phyloP scores from a whole-genome alignment of 257 asterid species.

The Gentiana macrophylla region DNA sequence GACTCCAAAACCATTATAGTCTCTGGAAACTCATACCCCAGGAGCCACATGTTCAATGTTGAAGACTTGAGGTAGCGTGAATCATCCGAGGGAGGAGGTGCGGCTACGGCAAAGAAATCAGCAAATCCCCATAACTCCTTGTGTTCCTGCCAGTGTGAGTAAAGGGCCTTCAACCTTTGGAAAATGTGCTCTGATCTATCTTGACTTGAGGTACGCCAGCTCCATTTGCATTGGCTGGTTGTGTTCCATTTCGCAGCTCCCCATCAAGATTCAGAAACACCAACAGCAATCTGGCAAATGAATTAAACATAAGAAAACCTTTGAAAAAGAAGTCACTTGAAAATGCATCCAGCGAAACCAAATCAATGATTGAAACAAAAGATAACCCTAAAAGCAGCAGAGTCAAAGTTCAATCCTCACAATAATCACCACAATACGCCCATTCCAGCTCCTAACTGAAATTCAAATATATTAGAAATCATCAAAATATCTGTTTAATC shows the following conservation, averaged over 20 bases:
- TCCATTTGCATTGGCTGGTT: slow-evolving; percentile 23
- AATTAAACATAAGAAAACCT: no score
- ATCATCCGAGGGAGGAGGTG: slow-evolving; percentile 61
- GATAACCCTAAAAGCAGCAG: no score
- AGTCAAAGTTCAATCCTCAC: no score
- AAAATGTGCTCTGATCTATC: slow-evolving; percentile 41
- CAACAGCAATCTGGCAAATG: no score
- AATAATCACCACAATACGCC: no score
- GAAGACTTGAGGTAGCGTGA: slow-evolving; percentile 59
- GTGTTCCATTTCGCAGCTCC: slow-evolving; percentile 26
- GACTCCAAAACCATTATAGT: slow-evolving; percentile 50
- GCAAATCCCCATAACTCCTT: slow-evolving; percentile 48
- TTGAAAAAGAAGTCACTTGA: no score
- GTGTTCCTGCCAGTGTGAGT: slow-evolving; percentile 43
- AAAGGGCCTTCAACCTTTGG: slow-evolving; percentile 39
- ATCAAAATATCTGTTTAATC: no score
- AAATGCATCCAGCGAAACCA: no score
- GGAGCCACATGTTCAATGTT: slow-evolving; percentile 54
- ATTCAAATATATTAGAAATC: no score
- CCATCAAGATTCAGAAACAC: no score
- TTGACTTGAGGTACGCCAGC: slow-evolving; percentile 23
- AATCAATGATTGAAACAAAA: no score
- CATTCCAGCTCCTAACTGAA: no score
- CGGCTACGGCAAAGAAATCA: slow-evolving; percentile 40
- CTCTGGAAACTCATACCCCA: slow-evolving; percentile 67